Evolutionary conservation across 345 rosid species (phyloP).

Genomic region (Geranium rotundifolium): DNA sequence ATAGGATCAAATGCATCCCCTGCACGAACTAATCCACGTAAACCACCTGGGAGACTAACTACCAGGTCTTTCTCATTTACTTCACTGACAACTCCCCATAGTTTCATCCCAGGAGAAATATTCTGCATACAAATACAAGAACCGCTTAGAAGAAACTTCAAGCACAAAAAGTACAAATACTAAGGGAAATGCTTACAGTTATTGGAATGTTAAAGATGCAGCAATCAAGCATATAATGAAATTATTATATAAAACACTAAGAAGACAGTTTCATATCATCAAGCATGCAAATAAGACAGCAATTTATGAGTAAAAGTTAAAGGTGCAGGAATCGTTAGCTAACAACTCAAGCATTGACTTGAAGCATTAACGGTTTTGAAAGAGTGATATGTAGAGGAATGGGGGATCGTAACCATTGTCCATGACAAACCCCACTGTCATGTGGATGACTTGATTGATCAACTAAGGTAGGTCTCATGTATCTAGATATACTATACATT

Average conservation of each 20-base stretch:
- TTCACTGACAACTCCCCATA: constrained; percentile 88
- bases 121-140: constrained; percentile 38
- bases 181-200: neutral
- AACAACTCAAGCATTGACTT: neutral
- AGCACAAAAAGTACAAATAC: neutral
- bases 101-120: constrained; percentile 88
- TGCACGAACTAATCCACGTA: constrained; percentile 85
- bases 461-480: neutral
- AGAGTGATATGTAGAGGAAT: neutral
- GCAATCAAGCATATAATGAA: neutral
- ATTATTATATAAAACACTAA: neutral
- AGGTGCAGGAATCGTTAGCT: neutral
- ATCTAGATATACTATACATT: too few species aligned
- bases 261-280: neutral
- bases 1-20: constrained; percentile 61
- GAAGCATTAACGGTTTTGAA: too few species aligned
- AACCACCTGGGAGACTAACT: constrained; percentile 78
- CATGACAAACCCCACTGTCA: neutral
- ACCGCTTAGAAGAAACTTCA: neutral
- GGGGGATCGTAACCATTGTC: neutral
- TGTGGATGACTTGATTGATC: neutral
- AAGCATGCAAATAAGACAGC: neutral
- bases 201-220: neutral
- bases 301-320: too few species aligned
- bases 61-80: constrained; percentile 89